Percentiles rank a stretch among this genome's conserved stretches.
phyloP scores from a whole-genome alignment of 2,329 filamentous ascomycete species.

The Nemania sp. region DNA sequence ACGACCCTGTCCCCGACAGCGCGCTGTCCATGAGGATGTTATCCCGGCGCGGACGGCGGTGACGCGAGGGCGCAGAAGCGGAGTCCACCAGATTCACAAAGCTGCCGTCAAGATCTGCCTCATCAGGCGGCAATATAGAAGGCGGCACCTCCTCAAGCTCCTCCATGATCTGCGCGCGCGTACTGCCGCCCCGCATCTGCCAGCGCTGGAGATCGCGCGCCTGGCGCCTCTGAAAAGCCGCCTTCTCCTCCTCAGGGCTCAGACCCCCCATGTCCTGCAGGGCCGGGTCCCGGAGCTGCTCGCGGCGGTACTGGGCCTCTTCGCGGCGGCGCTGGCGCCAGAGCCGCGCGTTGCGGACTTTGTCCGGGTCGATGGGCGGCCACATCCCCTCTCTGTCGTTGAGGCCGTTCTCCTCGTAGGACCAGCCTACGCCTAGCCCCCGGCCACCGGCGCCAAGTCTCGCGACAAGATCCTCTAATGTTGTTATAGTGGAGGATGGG shows the following conservation, averaged over 20 bases:
- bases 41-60: not conserved
- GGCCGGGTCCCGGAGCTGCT: constrained; percentile 32
- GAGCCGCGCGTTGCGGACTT: constrained; percentile 49
- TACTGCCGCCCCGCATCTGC: no score
- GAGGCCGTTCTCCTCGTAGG: constrained; percentile 76
- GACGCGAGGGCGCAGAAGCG: not conserved
- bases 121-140: no score
- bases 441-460: constrained; percentile 32
- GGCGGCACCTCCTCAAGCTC: constrained; percentile 55
- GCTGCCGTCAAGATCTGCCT: constrained; percentile 48
- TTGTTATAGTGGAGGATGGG: constrained; percentile 22
- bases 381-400: constrained; percentile 65
- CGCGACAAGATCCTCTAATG: constrained; percentile 25
- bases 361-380: constrained; percentile 67
- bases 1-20: no score
- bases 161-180: constrained; percentile 46
- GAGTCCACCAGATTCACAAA: constrained; percentile 41
- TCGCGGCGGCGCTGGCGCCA: constrained; percentile 43
- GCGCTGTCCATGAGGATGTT: constrained; percentile 40
- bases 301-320: constrained; percentile 29
- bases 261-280: constrained; percentile 8
- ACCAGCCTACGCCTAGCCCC: constrained; percentile 50
- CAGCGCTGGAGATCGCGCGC: constrained; percentile 49
- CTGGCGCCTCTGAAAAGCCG: constrained; percentile 55
- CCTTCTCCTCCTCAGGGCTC: constrained; percentile 50